Base-by-base conservation (phyloP, 495 filamentous ascomycete species). In the Tetracladium setigerum region DNA sequence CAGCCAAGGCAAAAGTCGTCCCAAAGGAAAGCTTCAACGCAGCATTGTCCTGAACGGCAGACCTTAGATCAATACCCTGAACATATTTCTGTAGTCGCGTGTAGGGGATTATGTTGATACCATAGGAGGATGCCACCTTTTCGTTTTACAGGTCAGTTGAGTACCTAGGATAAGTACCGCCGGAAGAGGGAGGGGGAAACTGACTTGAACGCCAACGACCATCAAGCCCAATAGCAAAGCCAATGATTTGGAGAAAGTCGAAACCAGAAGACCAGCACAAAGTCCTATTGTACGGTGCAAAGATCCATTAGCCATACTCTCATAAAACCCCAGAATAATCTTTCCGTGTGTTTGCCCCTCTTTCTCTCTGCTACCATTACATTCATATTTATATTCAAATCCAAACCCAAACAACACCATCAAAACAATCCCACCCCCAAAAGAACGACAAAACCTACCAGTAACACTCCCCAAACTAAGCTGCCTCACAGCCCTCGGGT, bases 21-120 rank as follows among this genome's bases (percentile, higher is more conserved):
- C 83, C 87, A 57, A 92, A 91, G 33, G 78, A 81, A 8, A 91
- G 55, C 71, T 90, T 92, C 59, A 94, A 87, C 0, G 82, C 82
- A 15, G 77, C 69, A 59, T 90, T 76, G 47, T 81, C 72, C 52
- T 77, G 75, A 46, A 92, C 62, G 4, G 78, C 73, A 1, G 71
- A 71, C 18, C 70, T 60, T 40, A 86, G n/a, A 57, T 84, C 68
- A 18, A 79, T 70, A 12, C 61, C 61, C 61, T 72, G 76, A 18
- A 82, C 65, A 53, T 77, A 81, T 44, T 70, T 66, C 50, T 84
- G 78, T 44, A 87, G 50, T n/a, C 65, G 53, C 57, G 70, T 53
- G 62, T 81, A 64, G 32, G 84, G 75, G 53, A 95, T 59, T 30
- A 92, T 51, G 56, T 87, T 79, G 52, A 90, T 81, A 13, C 88